These are phyloP conservation scores for Bocquillonia castaneifolia DNA, from an alignment of 441 rosid genomes.

Conservation along the genomic window DNA sequence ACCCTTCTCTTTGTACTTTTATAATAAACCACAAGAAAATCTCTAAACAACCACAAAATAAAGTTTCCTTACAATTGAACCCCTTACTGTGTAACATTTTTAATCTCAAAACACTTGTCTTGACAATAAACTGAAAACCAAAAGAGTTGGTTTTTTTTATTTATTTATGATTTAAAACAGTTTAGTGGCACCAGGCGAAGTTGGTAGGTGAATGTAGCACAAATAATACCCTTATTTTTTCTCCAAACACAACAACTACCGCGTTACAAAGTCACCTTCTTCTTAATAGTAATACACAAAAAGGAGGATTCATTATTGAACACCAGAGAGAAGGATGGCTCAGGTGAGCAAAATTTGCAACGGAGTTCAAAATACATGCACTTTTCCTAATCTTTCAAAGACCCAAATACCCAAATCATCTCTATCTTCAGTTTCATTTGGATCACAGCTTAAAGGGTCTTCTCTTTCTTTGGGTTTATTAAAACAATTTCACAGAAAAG, in stretches of 20 bases:
- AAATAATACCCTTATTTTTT: background rate
- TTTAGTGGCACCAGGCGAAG: background rate
- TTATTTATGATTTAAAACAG: too few species aligned
- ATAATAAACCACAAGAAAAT: background rate
- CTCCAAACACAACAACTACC: background rate
- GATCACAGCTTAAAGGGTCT: constrained; percentile 30
- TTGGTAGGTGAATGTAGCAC: constrained; percentile 9
- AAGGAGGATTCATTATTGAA: background rate
- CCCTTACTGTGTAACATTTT: too few species aligned
- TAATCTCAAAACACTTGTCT: background rate
- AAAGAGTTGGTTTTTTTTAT: too few species aligned
- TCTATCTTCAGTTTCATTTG: constrained; percentile 33
- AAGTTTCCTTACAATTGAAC: background rate
- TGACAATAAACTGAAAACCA: background rate
- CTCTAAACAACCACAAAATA: background rate
- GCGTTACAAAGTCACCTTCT: background rate
- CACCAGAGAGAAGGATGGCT: constrained; percentile 38
- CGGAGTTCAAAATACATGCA: constrained; percentile 33
- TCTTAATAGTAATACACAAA: background rate
- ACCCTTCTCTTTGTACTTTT: too few species aligned
- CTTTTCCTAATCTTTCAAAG: constrained; percentile 31
- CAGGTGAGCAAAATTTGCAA: constrained; percentile 45
- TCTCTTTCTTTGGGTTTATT: constrained; percentile 29
- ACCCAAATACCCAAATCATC: constrained; percentile 28
- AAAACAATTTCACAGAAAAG: constrained; percentile 23